phyloP scores from a whole-genome alignment of 2,329 filamentous ascomycete species.

The Claviceps quebecensis region DNA sequence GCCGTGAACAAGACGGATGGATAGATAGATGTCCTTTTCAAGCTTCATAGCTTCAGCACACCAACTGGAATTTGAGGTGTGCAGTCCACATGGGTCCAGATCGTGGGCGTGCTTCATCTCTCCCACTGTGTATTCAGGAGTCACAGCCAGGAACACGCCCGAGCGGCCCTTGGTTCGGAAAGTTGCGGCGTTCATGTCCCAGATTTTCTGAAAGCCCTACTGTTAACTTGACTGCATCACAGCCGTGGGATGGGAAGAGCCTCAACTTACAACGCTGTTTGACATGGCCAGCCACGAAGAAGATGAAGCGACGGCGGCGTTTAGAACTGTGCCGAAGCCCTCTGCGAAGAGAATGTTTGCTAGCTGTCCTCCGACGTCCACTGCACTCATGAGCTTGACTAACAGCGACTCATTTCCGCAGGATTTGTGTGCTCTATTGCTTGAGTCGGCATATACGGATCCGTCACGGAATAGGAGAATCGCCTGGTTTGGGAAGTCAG shows the following conservation, averaged over 20 bases:
- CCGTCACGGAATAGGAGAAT: conserved; percentile 8
- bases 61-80: conserved; percentile 2
- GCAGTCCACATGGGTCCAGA: conserved; percentile 5
- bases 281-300: conserved; percentile 12
- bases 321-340: conserved; percentile 12
- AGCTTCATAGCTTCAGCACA: conserved; percentile 5
- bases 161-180: conserved; percentile 11
- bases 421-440: not conserved
- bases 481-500: not conserved
- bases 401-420: conserved; percentile 1
- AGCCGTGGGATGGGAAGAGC: not conserved
- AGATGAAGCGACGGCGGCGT: conserved; percentile 11
- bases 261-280: conserved; percentile 11
- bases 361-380: conserved; percentile 10
- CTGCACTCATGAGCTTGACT: conserved; percentile 1
- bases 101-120: conserved; percentile 7
- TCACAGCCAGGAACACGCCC: conserved; percentile 13
- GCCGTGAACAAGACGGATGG: conserved; percentile 5
- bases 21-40: conserved; percentile 8
- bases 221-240: not conserved
- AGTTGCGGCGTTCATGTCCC: conserved; percentile 11
- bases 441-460: not conserved
- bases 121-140: conserved; percentile 13
- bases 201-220: conserved; percentile 13
- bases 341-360: conserved; percentile 9